phyloP scores from a whole-genome alignment of 2,329 filamentous ascomycete species.

The Fusarium kyushuense region DNA sequence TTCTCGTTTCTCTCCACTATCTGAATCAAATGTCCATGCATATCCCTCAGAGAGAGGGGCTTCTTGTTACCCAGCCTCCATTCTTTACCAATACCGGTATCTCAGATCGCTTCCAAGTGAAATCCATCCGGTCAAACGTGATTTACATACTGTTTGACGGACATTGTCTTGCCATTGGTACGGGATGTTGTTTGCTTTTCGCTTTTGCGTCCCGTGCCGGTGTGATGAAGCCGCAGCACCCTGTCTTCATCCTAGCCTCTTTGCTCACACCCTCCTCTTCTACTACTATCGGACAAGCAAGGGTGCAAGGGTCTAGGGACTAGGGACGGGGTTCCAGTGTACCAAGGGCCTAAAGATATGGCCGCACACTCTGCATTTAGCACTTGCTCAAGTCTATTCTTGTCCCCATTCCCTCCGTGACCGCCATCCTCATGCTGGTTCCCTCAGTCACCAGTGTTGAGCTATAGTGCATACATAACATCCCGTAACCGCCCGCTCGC shows the following conservation, averaged over 20 bases:
- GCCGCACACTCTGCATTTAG: constrained; percentile 33
- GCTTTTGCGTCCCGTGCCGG: constrained; percentile 39
- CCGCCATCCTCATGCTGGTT: constrained; percentile 41
- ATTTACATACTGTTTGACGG: constrained; percentile 19
- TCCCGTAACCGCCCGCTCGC: constrained; percentile 58
- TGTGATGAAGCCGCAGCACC: constrained; percentile 41
- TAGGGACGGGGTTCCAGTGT: constrained; percentile 34
- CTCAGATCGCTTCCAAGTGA: neutral
- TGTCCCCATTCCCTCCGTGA: constrained; percentile 45
- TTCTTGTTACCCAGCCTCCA: constrained; percentile 15
- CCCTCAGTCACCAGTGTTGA: constrained; percentile 37
- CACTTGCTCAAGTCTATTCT: constrained; percentile 45
- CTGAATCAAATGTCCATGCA: constrained; percentile 20
- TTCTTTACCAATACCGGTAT: constrained; percentile 5
- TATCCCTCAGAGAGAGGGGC: constrained; percentile 10
- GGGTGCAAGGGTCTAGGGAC: constrained; percentile 38
- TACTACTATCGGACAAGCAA: constrained; percentile 26
- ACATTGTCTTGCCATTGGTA: constrained; percentile 16
- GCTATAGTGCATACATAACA: constrained; percentile 62
- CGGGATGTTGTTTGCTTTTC: constrained; percentile 23
- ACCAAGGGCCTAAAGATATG: constrained; percentile 32
- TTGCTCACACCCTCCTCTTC: constrained; percentile 37
- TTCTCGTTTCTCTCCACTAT: constrained; percentile 16
- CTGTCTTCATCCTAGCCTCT: constrained; percentile 21
- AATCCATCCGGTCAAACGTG: constrained; percentile 8